These are phyloP conservation scores for Elaeis oleifera DNA, from an alignment of 202 grass and related monocot genomes.

Conservation along the genomic window DNA sequence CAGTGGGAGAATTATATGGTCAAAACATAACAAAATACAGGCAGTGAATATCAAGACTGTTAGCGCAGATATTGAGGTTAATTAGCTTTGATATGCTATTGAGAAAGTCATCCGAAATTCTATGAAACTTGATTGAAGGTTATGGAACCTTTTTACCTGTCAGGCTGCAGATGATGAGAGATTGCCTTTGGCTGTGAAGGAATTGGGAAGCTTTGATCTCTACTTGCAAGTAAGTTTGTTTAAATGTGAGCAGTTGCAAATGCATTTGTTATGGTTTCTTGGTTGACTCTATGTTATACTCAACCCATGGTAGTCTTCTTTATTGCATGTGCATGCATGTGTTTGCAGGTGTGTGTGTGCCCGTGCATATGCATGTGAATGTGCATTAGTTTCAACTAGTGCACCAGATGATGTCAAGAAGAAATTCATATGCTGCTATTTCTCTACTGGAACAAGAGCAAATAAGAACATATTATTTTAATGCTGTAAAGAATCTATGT, in stretches of 20 bases:
- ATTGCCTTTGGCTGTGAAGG: conserved; percentile 81
- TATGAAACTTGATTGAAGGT: conserved; percentile 12
- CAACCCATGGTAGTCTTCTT: background rate
- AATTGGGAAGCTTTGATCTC: conserved; percentile 91
- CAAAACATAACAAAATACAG: conserved; percentile 94
- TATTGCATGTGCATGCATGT: too few relatives aligned
- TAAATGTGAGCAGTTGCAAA: conserved; percentile 1
- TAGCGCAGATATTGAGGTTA: conserved; percentile 73
- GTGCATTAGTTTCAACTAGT: too few relatives aligned
- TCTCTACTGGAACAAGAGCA: too few relatives aligned
- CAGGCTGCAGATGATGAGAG: conserved; percentile 88
- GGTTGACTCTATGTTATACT: background rate
- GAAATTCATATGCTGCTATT: too few relatives aligned
- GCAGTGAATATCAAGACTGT: conserved; percentile 94
- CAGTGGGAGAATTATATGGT: conserved; percentile 95
- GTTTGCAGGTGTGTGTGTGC: too few relatives aligned
- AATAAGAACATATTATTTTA: too few relatives aligned
- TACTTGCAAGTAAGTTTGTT: conserved; percentile 70
- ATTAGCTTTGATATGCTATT: conserved; percentile 16
- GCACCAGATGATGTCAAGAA: too few relatives aligned
- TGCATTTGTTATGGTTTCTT: conserved; percentile 12
- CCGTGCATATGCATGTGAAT: too few relatives aligned
- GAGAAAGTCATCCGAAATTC: conserved; percentile 16
- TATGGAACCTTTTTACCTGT: conserved; percentile 21
- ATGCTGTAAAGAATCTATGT: too few relatives aligned